phyloP scores from a whole-genome alignment of 331 rosid genomes.

The Saraca asoca region DNA sequence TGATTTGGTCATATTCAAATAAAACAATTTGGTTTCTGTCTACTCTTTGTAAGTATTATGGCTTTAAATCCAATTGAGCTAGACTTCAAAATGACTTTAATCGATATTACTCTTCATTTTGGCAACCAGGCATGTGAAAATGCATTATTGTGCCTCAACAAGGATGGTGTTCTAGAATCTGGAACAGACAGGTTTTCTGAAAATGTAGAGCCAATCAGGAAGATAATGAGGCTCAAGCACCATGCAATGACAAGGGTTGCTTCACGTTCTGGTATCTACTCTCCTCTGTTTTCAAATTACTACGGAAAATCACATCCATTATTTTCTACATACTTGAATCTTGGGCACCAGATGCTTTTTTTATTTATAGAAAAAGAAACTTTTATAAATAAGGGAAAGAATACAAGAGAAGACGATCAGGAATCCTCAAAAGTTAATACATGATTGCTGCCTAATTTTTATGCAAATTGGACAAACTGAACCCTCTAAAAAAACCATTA shows the following conservation, averaged over 20 bases:
- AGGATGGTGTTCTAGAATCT: conserved; percentile 39
- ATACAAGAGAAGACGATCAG: no score
- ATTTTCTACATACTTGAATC: conserved; percentile 15
- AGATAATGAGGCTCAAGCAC: conserved; percentile 57
- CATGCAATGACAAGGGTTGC: conserved; percentile 51
- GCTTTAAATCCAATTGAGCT: conserved; percentile 9
- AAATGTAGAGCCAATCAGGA: conserved; percentile 38
- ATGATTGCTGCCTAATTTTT: no score
- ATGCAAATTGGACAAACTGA: no score
- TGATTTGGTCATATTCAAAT: not conserved
- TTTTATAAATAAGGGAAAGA: no score
- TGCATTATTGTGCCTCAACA: conserved; percentile 48
- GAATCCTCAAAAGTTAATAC: no score
- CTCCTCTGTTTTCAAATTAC: conserved; percentile 15
- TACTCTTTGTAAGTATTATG: not conserved
- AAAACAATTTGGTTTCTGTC: not conserved
- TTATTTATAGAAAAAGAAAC: no score
- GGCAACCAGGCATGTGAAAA: conserved; percentile 74
- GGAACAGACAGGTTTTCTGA: conserved; percentile 37
- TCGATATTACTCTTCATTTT: conserved; percentile 6
- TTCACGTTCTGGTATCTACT: conserved; percentile 65
- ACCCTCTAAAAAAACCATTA: no score
- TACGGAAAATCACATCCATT: conserved; percentile 7
- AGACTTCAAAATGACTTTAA: conserved; percentile 7
- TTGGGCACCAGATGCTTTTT: no score